Base-by-base conservation (phyloP, 768 basidiomycete genomes). In the Mycena capillaripes region DNA sequence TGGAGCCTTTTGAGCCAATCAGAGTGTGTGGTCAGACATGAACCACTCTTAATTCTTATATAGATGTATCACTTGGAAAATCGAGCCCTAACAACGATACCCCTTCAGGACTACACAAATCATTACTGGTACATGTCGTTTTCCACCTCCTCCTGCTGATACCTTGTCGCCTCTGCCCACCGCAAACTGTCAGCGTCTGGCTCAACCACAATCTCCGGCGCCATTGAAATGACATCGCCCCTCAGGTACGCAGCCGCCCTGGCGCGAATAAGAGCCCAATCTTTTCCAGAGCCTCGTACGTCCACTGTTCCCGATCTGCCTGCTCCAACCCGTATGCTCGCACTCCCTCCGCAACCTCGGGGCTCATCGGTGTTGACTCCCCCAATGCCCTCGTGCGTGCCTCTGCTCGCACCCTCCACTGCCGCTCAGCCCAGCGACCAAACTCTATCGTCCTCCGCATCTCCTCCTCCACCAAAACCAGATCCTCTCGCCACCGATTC, bases 111-210 rank as follows among this genome's bases (percentile, higher is more conserved):
- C n/a, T n/a, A n/a, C n/a, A n/a, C n/a, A 46, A 46, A 19, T 6
- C 12, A 12, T 21, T 46, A 57, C 36, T 34, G 56, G 23, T 36
- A 57, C 56, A 57, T 34, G n/a, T 42, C 40, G 27, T 59, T 40
- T 34, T 60, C 59, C 9, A 44, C 42, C 42, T 60, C 59, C 40
- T 60, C 59, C 17, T 27, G 23, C 40, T 60, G 27, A 27, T 60
- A 44, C 9, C 27, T 40, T 3, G n/a, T 19, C 12, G 40, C 59
- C 59, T 60, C 59, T 9, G 42, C 59, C 59, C 59, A 60, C 6
- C 59, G 23, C 40, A 60, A 8, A 3, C 16, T 23, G 19, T 60
- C 50, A 12, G 25, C 11, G 25, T 52, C 50, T 25, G 27, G 25
- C 25, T 27, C 23, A 27, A 52, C 25, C 50, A 52, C 50, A 5